phyloP scores from a whole-genome alignment of 208 protist species.

The Crithidia bombi region DNA sequence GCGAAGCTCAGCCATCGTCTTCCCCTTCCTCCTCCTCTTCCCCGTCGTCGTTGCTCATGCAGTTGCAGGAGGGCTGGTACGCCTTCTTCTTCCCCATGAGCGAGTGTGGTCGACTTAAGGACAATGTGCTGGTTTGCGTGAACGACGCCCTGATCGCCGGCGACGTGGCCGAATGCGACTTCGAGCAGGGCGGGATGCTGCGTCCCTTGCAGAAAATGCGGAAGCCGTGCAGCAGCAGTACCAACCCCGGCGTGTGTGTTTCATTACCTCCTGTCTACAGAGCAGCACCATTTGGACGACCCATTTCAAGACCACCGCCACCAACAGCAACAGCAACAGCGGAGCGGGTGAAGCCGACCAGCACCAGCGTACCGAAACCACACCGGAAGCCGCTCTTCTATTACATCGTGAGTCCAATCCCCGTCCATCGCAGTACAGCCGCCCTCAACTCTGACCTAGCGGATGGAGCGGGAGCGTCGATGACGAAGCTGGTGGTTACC shows the following conservation, averaged over 20 bases:
- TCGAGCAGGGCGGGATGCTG: conserved; percentile 30
- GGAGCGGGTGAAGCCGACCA: no score
- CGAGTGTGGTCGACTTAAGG: conserved; percentile 47
- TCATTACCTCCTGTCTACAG: background rate
- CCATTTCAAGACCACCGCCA: background rate
- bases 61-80: conserved; percentile 27
- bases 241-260: background rate
- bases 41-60: background rate
- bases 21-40: no score
- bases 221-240: background rate
- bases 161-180: conserved; percentile 46
- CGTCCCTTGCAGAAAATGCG: background rate
- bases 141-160: conserved; percentile 47
- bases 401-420: conserved; percentile 44
- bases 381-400: conserved; percentile 40
- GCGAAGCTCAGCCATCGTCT: background rate
- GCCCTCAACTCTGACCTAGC: background rate
- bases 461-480: background rate
- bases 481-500: conserved; percentile 23
- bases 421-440: background rate
- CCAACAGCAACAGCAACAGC: background rate
- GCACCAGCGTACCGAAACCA: background rate
- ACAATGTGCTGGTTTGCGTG: conserved; percentile 42
- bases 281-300: background rate
- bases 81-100: conserved; percentile 76